Percentiles rank a stretch among this genome's conserved stretches.
phyloP scores from a whole-genome alignment of 768 basidiomycete genomes.

The Xanthoconium purpureum region DNA sequence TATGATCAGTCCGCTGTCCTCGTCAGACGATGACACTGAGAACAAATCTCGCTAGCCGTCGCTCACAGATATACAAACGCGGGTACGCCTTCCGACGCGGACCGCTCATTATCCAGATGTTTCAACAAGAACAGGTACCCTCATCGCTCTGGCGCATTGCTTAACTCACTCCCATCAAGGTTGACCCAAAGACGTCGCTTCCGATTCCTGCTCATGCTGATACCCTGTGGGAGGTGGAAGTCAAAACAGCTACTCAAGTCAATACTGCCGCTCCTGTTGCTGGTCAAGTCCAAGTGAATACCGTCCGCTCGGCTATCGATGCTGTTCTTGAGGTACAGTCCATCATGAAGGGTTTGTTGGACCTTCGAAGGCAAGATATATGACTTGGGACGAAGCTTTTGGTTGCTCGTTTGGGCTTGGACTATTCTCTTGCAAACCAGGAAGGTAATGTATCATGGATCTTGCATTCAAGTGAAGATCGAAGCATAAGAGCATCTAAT shows the following conservation, averaged over 20 bases:
- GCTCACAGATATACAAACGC: constrained; percentile 77
- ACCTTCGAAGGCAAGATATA: constrained; percentile 71
- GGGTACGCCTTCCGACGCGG: constrained; percentile 78
- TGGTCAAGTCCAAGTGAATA: constrained; percentile 55
- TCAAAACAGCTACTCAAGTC: constrained; percentile 76
- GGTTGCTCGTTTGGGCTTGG: neutral
- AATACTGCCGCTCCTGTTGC: constrained; percentile 50
- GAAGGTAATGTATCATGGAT: neutral
- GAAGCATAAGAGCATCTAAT: too few species aligned
- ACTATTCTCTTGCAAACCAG: neutral
- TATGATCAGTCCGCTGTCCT: constrained; percentile 33
- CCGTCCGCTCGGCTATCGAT: constrained; percentile 65
- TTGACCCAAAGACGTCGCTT: constrained; percentile 71
- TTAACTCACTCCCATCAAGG: constrained; percentile 37
- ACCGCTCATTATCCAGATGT: constrained; percentile 71
- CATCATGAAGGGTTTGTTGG: constrained; percentile 81
- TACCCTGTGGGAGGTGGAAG: constrained; percentile 86
- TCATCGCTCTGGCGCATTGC: neutral
- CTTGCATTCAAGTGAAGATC: too few species aligned
- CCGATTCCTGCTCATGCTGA: constrained; percentile 76
- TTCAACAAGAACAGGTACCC: constrained; percentile 76
- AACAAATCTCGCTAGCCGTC: constrained; percentile 39
- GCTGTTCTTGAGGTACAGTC: constrained; percentile 78
- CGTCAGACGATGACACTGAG: neutral
- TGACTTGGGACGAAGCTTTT: constrained; percentile 28